Conservation (phyloP, 108 stramenopile genomes). For the Poteriospumella lacustris region DNA sequence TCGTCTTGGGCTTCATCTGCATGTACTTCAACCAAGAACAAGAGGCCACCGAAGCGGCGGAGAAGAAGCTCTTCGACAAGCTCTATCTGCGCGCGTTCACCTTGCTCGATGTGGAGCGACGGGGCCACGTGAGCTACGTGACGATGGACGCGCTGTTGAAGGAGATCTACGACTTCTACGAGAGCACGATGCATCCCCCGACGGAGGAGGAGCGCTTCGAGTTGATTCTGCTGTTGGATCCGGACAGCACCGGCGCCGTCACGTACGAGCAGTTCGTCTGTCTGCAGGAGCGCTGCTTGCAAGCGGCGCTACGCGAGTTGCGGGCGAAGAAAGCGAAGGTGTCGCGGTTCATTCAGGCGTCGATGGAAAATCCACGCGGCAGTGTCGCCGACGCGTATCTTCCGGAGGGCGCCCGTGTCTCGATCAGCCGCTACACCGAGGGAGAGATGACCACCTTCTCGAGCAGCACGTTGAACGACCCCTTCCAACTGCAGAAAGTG, state of each 20-base stretch:
- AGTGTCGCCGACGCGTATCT: no score
- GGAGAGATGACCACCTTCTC: no score
- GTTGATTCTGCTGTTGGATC: not conserved
- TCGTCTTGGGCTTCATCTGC: slow-evolving; percentile 5
- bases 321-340: not conserved
- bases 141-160: not conserved
- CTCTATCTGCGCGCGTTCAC: not conserved
- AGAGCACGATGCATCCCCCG: not conserved
- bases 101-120: not conserved
- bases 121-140: not conserved
- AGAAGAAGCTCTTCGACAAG: not conserved
- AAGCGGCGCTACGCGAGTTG: not conserved
- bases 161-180: not conserved
- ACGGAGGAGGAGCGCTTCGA: not conserved
- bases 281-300: not conserved
- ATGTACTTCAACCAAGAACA: not conserved
- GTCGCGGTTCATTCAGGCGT: no score
- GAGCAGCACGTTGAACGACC: no score
- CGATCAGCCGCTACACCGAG: no score
- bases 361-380: no score
- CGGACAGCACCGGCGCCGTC: not conserved
- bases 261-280: not conserved
- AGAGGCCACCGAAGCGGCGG: not conserved
- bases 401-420: no score
- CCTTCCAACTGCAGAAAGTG: no score